These are phyloP conservation scores for Vaccinium myrtillus DNA, from an alignment of 148 eudicot species.

Conservation along the genomic window DNA sequence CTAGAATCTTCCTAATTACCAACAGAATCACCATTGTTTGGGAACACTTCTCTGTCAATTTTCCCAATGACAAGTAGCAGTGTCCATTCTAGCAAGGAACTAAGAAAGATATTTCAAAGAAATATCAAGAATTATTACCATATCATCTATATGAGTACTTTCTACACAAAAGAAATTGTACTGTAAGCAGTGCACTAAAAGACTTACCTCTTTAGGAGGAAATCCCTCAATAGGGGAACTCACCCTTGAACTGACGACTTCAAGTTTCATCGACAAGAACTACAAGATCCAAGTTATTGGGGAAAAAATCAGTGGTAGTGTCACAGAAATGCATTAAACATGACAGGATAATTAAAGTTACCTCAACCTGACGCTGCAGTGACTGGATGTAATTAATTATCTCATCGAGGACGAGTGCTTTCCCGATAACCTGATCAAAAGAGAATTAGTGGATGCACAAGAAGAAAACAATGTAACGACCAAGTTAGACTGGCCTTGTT, in stretches of 20 bases:
- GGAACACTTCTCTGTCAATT: background rate
- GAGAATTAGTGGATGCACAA: background rate
- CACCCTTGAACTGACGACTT: conserved; percentile 73
- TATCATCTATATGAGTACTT: background rate
- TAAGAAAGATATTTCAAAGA: background rate
- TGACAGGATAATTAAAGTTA: conserved; percentile 17
- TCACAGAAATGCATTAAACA: background rate
- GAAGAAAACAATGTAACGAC: background rate
- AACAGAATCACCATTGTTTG: background rate
- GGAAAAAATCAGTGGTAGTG: background rate
- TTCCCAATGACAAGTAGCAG: background rate
- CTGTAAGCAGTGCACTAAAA: background rate
- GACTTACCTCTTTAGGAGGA: conserved; percentile 73
- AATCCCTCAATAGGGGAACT: conserved; percentile 47
- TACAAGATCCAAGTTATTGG: conserved; percentile 24
- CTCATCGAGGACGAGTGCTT: conserved; percentile 88
- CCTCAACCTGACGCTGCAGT: conserved; percentile 86
- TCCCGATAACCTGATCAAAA: conserved; percentile 66
- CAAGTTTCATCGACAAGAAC: conserved; percentile 95
- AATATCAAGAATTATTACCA: background rate
- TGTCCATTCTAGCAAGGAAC: background rate
- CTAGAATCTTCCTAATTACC: background rate
- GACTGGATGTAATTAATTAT: conserved; percentile 88
- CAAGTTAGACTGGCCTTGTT: no score
- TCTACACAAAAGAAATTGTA: background rate